Base-by-base conservation (phyloP, 768 basidiomycete species). In the Xanthoconium stramineum region DNA sequence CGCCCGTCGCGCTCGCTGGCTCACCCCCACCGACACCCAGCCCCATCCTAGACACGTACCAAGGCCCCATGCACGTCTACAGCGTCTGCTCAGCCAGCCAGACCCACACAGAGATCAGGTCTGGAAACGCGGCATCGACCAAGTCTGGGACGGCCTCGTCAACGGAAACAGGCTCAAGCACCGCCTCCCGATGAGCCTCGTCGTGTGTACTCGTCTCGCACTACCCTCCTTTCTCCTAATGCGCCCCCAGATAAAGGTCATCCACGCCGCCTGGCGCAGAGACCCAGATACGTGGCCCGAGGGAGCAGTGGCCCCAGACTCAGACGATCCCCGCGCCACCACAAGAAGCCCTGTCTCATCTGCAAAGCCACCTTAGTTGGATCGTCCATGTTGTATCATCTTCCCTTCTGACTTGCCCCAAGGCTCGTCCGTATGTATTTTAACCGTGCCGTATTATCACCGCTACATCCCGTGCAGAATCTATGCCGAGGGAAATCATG, bases 241-340 rank as follows among this genome's bases (percentile, higher is more conserved):
- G 39, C 53, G 39, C 50, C 49, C 53, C 47, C 70, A 92, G 89
- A 80, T 90, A 64, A 86, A 86, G 65, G 77, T 92, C 56, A 70
- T 90, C 44, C 81, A 88, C 62, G 80, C 85, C 35, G 84, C 85
- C 36, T 92, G 90, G 90, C 69, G 88, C 45, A 82, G 82, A 49
- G 89, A 92, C 57, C 70, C 70, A 47, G 77, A 82, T 47, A 89
- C 86, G 44, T 92, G 90, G 90, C 90, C 90, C 19, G 71, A 73
- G 38, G 84, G 81, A 17, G 75, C 80, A 37, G 70, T 75, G 5
- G 86, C 73, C n/a, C 86, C 83, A 10, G 82, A 83, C 50, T 78
- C 86, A 14, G 86, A 88, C 62, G 82, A 87, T 44, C 74, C 77
- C 45, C 50, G 47, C 14, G 33, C 54, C 29, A 37, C 48, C 54